A percentile compares a stretch with the other conserved stretches of the same genome.
These are phyloP conservation scores for Astraeus odoratus DNA, from an alignment of 768 basidiomycete species.

Conservation along the genomic window DNA sequence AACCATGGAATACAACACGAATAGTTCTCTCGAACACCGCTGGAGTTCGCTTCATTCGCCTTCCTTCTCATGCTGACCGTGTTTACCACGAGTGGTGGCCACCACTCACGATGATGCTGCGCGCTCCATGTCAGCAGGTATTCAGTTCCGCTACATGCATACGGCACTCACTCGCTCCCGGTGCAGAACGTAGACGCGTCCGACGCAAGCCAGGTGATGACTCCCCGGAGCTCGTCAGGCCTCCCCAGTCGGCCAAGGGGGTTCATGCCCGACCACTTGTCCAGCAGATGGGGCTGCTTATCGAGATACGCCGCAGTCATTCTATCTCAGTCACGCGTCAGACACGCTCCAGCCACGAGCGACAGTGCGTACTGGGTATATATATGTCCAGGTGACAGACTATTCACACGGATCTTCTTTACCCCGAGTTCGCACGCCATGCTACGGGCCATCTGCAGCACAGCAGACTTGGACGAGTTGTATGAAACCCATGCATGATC, in stretches of 20 bases:
- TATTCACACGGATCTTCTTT: slow-evolving; percentile 64
- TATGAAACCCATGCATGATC: slow-evolving; percentile 73
- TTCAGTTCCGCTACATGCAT: not conserved
- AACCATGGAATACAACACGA: too few relatives aligned
- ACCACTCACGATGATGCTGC: slow-evolving; percentile 25
- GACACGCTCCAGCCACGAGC: not conserved
- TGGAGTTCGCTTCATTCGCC: not conserved
- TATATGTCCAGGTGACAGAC: slow-evolving; percentile 71
- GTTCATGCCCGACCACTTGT: slow-evolving; percentile 63
- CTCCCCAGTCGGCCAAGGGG: slow-evolving; percentile 67
- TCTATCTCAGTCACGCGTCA: slow-evolving; percentile 25
- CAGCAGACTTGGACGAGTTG: slow-evolving; percentile 71
- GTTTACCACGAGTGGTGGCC: slow-evolving; percentile 27
- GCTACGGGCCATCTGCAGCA: slow-evolving; percentile 74
- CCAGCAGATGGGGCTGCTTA: slow-evolving; percentile 50
- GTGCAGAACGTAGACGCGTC: slow-evolving; percentile 77
- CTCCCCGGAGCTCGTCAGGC: slow-evolving; percentile 68
- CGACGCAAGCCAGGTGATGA: slow-evolving; percentile 63
- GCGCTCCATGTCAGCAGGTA: not conserved
- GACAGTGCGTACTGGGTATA: slow-evolving; percentile 47
- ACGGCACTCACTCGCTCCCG: slow-evolving; percentile 64
- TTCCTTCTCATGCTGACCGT: not conserved
- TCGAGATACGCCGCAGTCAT: slow-evolving; percentile 75
- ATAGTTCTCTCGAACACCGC: too few relatives aligned
- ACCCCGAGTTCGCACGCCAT: slow-evolving; percentile 76